These are phyloP conservation scores for Fraxinus latifolia DNA, from an alignment of 305 asterid genomes.

Conservation along the genomic window DNA sequence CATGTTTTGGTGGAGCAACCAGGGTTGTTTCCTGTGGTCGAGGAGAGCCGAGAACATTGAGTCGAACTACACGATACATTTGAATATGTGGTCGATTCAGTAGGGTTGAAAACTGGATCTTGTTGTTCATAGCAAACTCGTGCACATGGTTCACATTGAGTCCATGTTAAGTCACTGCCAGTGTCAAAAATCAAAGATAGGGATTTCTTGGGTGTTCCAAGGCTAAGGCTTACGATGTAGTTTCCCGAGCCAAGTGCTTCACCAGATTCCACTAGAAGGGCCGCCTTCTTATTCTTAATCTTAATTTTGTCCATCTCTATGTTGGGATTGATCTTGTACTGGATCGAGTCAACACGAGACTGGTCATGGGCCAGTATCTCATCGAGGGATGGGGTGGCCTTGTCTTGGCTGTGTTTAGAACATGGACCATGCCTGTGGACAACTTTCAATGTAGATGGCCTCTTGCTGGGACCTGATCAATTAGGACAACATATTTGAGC, in stretches of 20 bases:
- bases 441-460: slow-evolving; percentile 49
- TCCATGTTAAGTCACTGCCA: slow-evolving; percentile 76
- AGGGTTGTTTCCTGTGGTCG: slow-evolving; percentile 45
- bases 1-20: slow-evolving; percentile 47
- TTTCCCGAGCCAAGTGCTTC: slow-evolving; percentile 38
- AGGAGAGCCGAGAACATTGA: slow-evolving; percentile 37
- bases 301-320: slow-evolving; percentile 2
- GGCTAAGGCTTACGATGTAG: slow-evolving; percentile 52
- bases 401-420: slow-evolving; percentile 28
- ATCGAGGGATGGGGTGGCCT: slow-evolving; percentile 27
- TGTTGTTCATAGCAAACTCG: slow-evolving; percentile 52
- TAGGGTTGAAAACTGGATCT: slow-evolving; percentile 59
- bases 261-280: slow-evolving; percentile 52
- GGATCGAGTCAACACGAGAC: slow-evolving; percentile 50
- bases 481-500: background rate
- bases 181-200: slow-evolving; percentile 63
- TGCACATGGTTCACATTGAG: slow-evolving; percentile 68
- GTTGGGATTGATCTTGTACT: slow-evolving; percentile 30
- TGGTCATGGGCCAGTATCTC: slow-evolving; percentile 52
- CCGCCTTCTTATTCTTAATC: slow-evolving; percentile 30
- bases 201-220: slow-evolving; percentile 56
- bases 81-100: slow-evolving; percentile 46
- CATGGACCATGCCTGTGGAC: slow-evolving; percentile 61
- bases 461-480: slow-evolving; percentile 36
- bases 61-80: slow-evolving; percentile 49